Evolutionary conservation across 129 eudicot species (phyloP).

Genomic region (Gnaphalium uliginosum): DNA sequence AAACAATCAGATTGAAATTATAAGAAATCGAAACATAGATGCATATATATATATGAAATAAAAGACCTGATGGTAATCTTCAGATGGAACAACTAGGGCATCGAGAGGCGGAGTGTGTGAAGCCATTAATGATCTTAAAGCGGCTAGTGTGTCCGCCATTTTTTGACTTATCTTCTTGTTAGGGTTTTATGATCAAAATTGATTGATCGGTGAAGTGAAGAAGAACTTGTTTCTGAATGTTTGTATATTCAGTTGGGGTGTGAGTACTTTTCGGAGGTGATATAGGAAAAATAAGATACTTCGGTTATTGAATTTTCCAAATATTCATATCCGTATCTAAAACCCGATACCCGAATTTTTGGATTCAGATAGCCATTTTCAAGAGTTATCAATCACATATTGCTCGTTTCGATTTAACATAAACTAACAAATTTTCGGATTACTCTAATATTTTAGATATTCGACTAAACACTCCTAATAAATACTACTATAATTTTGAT

Average conservation of each 20-base stretch:
- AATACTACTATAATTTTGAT: no score
- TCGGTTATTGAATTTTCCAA: neutral
- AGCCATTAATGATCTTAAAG: slow-evolving; percentile 82
- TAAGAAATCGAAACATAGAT: neutral
- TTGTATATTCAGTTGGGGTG: slow-evolving; percentile 26
- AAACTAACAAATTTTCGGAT: no score
- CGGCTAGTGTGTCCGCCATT: slow-evolving; percentile 62
- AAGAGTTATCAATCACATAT: no score
- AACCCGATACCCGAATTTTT: no score
- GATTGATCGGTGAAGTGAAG: slow-evolving; percentile 25
- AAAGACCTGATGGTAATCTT: slow-evolving; percentile 96
- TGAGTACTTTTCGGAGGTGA: slow-evolving; percentile 12
- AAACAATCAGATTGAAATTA: slow-evolving; percentile 1
- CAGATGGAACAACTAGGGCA: slow-evolving; percentile 90
- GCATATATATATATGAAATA: neutral
- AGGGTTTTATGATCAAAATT: slow-evolving; percentile 22
- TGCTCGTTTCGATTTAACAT: no score
- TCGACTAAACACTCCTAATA: no score
- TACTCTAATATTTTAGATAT: no score
- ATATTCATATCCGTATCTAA: no score
- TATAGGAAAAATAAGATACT: neutral
- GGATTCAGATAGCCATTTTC: no score
- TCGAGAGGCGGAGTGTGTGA: slow-evolving; percentile 96
- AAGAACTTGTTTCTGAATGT: neutral
- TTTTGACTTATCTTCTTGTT: neutral